Evolutionary conservation across 2,329 filamentous ascomycete genomes (phyloP), one percentile per base, ranked within the genome.

Genomic region (Ophiosphaerella herpotricha): DNA sequence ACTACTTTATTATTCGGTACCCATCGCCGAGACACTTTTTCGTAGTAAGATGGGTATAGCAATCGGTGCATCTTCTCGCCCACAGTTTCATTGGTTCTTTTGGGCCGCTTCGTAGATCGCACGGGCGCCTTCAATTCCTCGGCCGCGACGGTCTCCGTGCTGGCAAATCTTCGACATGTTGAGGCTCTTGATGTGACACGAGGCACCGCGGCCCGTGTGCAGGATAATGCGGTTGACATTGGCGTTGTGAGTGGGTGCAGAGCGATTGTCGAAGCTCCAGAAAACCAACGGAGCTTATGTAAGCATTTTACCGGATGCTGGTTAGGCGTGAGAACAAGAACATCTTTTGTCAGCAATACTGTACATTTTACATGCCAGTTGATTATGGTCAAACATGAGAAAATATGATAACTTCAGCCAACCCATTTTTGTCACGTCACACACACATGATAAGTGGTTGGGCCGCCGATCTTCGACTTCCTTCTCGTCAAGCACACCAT

Each of bases 171-270:
- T 57, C 48, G 53, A 47, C 54, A 61, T 58, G 46, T 52, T 44
- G 54, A 21, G 32, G 54, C 46, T 32, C 48, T 49, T 32, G 50
- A 57, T 42, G 52, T 54, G 35, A 59, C 46, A 51, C 61, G 61
- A 43, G 63, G 54, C 44, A 55, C 62, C 26, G 57, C 53, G 55
- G 88, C 87, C 82, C 88, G 85, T 75, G 79, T 70, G 39, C 79
- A 75, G 48, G 83, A 75, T 67, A 81, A 67, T 52, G 81, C 75
- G 58, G 83, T 78, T 60, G 82, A 80, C 80, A 90, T 91, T 64
- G 59, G 48, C 41, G 47, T 52, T 45, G 49, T 52, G 45, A 43
- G 61, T 52, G 44, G 46, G 43, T 21, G 43, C 18, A 53, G 52
- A 46, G 43, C n/a, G 50, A 35, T 34, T 49, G 45, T 53, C 39